phyloP scores from a whole-genome alignment of 768 basidiomycete species.

The Termitomyces sp. region DNA sequence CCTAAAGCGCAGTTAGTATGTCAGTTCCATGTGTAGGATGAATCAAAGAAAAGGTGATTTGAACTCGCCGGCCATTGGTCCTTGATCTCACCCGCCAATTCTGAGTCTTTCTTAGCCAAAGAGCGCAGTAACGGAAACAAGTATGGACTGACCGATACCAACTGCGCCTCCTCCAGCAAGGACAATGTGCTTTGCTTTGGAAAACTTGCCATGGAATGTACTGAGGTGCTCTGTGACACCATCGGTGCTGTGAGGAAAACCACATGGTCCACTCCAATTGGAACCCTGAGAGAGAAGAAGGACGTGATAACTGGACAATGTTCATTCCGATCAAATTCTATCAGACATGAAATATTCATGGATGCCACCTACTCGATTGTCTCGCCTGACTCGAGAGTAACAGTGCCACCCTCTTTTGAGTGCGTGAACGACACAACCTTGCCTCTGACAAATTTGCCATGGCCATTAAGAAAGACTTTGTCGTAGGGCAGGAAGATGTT shows the following conservation, averaged over 20 bases:
- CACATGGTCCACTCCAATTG: conserved; percentile 43
- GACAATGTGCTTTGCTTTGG: conserved; percentile 36
- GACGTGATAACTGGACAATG: conserved; percentile 35
- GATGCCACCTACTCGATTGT: conserved; percentile 24
- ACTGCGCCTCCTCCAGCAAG: conserved; percentile 57
- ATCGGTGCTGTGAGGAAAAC: conserved; percentile 34
- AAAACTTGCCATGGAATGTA: conserved; percentile 27
- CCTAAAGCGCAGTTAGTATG: conserved; percentile 18
- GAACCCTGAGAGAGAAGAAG: conserved; percentile 60
- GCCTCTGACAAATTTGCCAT: conserved; percentile 43
- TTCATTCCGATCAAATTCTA: not conserved
- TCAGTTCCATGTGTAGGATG: not conserved
- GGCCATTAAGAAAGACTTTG: conserved; percentile 42
- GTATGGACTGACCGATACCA: conserved; percentile 34
- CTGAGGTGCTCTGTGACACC: conserved; percentile 23
- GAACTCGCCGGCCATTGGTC: conserved; percentile 34
- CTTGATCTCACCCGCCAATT: conserved; percentile 39
- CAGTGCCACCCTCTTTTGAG: conserved; percentile 27
- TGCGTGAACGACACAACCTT: conserved; percentile 27
- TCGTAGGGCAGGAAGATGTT: conserved; percentile 47
- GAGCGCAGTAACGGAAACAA: not conserved
- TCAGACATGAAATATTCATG: not conserved
- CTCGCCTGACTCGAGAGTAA: conserved; percentile 50
- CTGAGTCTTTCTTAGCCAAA: conserved; percentile 14
- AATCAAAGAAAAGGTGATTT: conserved; percentile 4